These are phyloP conservation scores for Eucalyptus cloeziana DNA, from an alignment of 345 rosid species.

Conservation along the genomic window DNA sequence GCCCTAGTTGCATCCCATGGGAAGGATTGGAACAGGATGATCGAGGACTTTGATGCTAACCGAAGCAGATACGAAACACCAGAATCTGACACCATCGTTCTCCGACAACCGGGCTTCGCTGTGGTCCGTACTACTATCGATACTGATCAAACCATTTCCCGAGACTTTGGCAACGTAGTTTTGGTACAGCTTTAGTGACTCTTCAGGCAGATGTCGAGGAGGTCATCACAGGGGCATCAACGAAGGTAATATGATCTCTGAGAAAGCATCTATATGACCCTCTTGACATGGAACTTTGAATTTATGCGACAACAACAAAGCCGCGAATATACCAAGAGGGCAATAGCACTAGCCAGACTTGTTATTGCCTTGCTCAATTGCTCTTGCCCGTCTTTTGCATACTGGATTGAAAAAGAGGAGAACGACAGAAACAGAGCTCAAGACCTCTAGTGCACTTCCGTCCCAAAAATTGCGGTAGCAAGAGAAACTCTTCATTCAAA, in stretches of 20 bases:
- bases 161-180: not conserved
- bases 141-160: not conserved
- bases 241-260: not conserved
- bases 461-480: not conserved
- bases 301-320: not conserved
- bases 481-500: not conserved
- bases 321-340: not conserved
- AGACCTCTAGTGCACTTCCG: not conserved
- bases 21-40: not conserved
- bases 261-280: not conserved
- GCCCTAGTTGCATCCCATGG: not conserved
- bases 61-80: not conserved
- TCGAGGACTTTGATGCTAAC: not conserved
- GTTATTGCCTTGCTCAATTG: not conserved
- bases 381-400: not conserved
- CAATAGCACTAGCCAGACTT: not conserved
- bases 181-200: not conserved
- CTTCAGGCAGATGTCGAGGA: not conserved
- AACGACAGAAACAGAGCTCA: not conserved
- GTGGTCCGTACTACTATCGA: not conserved
- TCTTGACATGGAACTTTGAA: not conserved
- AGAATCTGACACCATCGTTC: not conserved
- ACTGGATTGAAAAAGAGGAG: not conserved
- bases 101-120: not conserved
- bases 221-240: not conserved